These are phyloP conservation scores for Diaporthe sp. DNA, from an alignment of 2,329 filamentous ascomycete genomes.

Conservation along the genomic window DNA sequence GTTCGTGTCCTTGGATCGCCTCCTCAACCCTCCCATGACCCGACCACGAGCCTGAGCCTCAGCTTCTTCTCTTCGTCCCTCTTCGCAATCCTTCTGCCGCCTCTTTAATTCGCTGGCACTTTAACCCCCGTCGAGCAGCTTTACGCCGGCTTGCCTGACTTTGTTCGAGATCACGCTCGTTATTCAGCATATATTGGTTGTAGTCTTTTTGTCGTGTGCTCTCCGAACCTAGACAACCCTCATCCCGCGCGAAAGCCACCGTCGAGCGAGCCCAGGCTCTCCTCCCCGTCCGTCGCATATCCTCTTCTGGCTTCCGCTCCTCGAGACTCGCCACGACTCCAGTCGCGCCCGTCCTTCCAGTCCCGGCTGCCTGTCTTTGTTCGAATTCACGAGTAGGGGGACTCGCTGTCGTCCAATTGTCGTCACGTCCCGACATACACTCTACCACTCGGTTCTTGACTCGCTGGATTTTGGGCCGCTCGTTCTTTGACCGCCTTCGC, in stretches of 20 bases:
- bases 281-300: conserved; percentile 39
- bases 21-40: conserved; percentile 43
- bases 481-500: conserved; percentile 40
- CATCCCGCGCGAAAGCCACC: conserved; percentile 28
- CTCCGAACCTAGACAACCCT: conserved; percentile 26
- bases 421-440: conserved; percentile 25
- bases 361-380: conserved; percentile 40
- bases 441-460: conserved; percentile 38
- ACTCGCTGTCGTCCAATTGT: conserved; percentile 29
- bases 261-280: conserved; percentile 23
- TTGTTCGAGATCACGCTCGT: conserved; percentile 42
- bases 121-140: conserved; percentile 33
- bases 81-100: conserved; percentile 34
- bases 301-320: conserved; percentile 30
- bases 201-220: conserved; percentile 34
- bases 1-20: conserved; percentile 47
- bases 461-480: conserved; percentile 39
- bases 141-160: conserved; percentile 35
- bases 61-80: conserved; percentile 42
- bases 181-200: conserved; percentile 41
- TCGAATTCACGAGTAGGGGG: conserved; percentile 34
- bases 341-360: conserved; percentile 35
- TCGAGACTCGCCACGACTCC: conserved; percentile 33
- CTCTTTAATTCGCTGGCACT: conserved; percentile 39
- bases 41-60: conserved; percentile 37